Evolutionary conservation across 2,329 filamentous ascomycete genomes (phyloP), one percentile per base, ranked within the genome.

Genomic region (Apiospora aurea): DNA sequence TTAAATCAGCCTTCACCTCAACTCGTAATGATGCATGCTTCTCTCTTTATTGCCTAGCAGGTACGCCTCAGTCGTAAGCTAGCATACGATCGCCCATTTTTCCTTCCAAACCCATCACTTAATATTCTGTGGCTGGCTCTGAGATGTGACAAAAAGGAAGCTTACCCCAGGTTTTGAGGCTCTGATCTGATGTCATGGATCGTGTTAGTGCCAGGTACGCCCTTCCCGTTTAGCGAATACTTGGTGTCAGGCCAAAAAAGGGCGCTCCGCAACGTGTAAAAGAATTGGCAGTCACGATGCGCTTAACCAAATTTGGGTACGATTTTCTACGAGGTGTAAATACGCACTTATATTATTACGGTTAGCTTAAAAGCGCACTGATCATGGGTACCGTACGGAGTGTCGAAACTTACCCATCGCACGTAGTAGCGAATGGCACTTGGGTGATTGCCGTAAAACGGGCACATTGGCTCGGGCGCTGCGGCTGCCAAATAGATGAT

Each of bases 101-200:
- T 41, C 5, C 57, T 41, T 64, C 18, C 18, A 41, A 41, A 41
- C 34, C 57, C 21, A 41, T 29, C 57, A 64, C 34, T 8, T n/a
- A 16, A 21, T 21, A 8, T 13, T 14, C 21, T 21, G 34, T 64
- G 57, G 57, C 57, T 64, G 57, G 34, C 34, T 64, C 34, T 64
- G 57, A 64, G 2, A 41, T 64, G 57, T 41, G 34, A 64, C 57
- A 11, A 64, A 41, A 64, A 41, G 57, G 29, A 64, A 64, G 57
- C 34, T 64, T 64, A 64, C 57, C 57, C 57, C 57, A 34, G 57
- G 41, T 64, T 64, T 41, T 64, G 57, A 41, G 57, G 57, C 67
- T 38, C 43, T 43, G 26, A 34, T 49, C 67, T 69, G 67, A 69
- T 69, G 67, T 69, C 67, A 69, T 69, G 67, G 67, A 69, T 49